Evolutionary conservation across 2,329 filamentous ascomycete species (phyloP).

Genomic region (Chaetomiaceae sp.): DNA sequence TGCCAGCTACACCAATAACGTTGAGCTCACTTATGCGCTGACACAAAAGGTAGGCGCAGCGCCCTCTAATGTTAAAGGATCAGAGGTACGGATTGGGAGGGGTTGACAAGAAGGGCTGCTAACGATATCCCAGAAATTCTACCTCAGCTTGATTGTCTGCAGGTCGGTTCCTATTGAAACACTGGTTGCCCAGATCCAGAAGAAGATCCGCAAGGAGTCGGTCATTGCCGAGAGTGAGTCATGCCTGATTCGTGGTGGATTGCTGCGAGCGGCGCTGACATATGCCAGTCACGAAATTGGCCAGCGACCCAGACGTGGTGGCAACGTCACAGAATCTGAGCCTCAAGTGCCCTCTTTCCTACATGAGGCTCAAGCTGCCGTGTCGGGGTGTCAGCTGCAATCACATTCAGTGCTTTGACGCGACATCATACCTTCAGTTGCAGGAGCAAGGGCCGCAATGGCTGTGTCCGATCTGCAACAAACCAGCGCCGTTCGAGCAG

Average conservation of each 20-base stretch:
- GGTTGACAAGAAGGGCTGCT: constrained; percentile 15
- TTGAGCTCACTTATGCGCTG: constrained; percentile 87
- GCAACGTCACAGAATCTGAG: constrained; percentile 85
- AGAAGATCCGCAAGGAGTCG: constrained; percentile 71
- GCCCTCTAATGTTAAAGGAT: constrained; percentile 4
- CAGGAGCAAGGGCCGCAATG: constrained; percentile 96
- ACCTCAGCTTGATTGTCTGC: constrained; percentile 70
- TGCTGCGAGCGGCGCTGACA: constrained; percentile 1
- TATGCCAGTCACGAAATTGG: constrained; percentile 66
- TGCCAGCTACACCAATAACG: constrained; percentile 64
- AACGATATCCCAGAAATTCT: constrained; percentile 56
- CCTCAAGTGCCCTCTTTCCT: constrained; percentile 87
- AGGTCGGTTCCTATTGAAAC: constrained; percentile 66
- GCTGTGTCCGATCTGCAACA: constrained; percentile 93
- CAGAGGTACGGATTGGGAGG: constrained; percentile 16
- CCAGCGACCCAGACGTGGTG: constrained; percentile 82
- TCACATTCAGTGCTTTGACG: constrained; percentile 95
- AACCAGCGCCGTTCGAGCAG: constrained; percentile 71
- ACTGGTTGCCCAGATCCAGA: constrained; percentile 65
- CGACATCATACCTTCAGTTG: constrained; percentile 82
- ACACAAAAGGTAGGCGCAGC: constrained; percentile 65
- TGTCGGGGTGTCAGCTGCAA: constrained; percentile 75
- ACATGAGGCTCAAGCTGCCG: constrained; percentile 72
- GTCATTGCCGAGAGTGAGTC: constrained; percentile 79
- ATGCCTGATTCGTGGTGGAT: neutral